Base-by-base conservation (phyloP, 805 yeast genomes). In the Candida maesae region DNA sequence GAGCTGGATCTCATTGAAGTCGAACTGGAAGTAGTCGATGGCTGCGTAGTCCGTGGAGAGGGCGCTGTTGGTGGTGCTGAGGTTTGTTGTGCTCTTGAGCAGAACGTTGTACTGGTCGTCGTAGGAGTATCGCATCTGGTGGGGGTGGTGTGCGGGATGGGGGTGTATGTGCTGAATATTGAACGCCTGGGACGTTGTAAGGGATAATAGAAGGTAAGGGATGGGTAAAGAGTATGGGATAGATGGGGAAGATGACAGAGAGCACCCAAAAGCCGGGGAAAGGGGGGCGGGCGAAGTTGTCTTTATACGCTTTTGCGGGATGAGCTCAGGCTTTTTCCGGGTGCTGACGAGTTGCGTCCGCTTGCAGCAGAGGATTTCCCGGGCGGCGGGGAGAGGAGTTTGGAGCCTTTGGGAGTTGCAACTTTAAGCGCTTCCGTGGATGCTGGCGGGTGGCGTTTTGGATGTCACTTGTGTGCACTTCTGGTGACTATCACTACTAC, bases 1-100 rank as follows among this genome's bases (percentile, higher is more conserved):
- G 20, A 66, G 60, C 41, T 68, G 65, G 13, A 55, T 49, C 23
- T 63, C 65, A 1, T 63, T 56, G 43, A 69, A 61, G 7, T 56
- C 50, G 21, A 57, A 59, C 20, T 68, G 65, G 45, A 68, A 68
- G 45, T 67, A 69, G 52, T 70, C 77, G 42, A 71, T 39, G 44
- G 62, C 57, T n/a, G 59, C 45, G 40, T 38, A 41, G 18, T 45
- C 46, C 6, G 49, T 21, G 19, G 34, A 35, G 24, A 35, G 35
- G 27, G 32, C 36, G 23, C 38, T 35, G 41, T 35, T 25, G 20
- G 41, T 24, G 13, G 45, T 30, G 32, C 44, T 27, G 31, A 39
- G 35, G 20, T 38, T 37, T 23, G 47, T 37, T 15, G 41, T 30
- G 36, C 43, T 51, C 32, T 47, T 46, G 6, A 52, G 35, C 11